phyloP scores from a whole-genome alignment of 2,329 filamentous ascomycete genomes.

The Plectosphaerella plurivora region DNA sequence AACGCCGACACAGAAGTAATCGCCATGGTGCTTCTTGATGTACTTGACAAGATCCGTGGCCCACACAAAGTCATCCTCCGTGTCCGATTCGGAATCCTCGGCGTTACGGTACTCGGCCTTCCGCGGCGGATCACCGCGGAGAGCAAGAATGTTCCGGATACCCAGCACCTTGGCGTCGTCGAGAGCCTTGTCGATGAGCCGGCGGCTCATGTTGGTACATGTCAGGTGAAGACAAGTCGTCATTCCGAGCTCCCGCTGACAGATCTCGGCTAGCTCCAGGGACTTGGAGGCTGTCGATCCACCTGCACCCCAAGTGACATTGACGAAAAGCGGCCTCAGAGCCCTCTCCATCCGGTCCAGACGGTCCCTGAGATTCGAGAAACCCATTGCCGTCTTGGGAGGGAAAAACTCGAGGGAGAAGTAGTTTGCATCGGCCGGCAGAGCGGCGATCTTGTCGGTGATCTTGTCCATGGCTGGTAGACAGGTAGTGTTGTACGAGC shows the following conservation, averaged over 20 bases:
- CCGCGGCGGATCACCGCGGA: slow-evolving; percentile 86
- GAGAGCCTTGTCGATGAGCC: slow-evolving; percentile 80
- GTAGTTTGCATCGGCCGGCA: slow-evolving; percentile 77
- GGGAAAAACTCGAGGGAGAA: slow-evolving; percentile 99
- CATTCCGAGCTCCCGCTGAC: slow-evolving; percentile 83
- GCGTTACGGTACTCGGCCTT: slow-evolving; percentile 80
- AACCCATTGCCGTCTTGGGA: slow-evolving; percentile 94
- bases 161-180: slow-evolving; percentile 88
- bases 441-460: slow-evolving; percentile 88
- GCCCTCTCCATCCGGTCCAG: slow-evolving; percentile 93
- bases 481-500: too few species aligned
- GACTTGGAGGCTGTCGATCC: slow-evolving; percentile 89
- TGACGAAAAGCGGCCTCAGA: slow-evolving; percentile 88
- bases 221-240: slow-evolving; percentile 96
- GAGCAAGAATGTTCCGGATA: slow-evolving; percentile 87
- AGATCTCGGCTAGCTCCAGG: slow-evolving; percentile 90
- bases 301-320: slow-evolving; percentile 96
- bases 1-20: slow-evolving; percentile 95
- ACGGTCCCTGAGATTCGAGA: slow-evolving; percentile 87
- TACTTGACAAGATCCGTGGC: slow-evolving; percentile 87
- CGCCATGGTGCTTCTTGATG: slow-evolving; percentile 78
- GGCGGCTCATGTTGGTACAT: slow-evolving; percentile 94
- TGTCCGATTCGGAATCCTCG: slow-evolving; percentile 51
- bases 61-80: slow-evolving; percentile 78
- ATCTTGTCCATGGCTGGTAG: slow-evolving; percentile 68